A percentile compares a stretch with the other conserved stretches of the same genome.
These are phyloP conservation scores for Drechslerella dactyloides DNA, from an alignment of 2,329 filamentous ascomycete species.

Conservation along the genomic window DNA sequence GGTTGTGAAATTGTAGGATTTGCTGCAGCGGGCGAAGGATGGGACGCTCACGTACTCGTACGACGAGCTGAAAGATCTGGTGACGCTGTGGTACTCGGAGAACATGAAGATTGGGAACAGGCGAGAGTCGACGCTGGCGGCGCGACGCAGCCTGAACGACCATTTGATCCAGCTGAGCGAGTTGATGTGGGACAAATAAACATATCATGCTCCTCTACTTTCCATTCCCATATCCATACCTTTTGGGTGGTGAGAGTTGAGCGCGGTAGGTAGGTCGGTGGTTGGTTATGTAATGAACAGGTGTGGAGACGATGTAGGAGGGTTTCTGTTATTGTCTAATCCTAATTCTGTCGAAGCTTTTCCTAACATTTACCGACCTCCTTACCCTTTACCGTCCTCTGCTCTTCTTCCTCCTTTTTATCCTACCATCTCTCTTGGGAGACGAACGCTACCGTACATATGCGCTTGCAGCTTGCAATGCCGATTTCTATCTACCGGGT, in stretches of 20 bases:
- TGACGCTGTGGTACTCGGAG: conserved; percentile 74
- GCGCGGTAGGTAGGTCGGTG: no score
- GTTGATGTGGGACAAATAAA: conserved; percentile 70
- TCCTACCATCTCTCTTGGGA: no score
- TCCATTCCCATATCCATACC: no score
- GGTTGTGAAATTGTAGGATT: conserved; percentile 22
- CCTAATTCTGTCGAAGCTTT: no score
- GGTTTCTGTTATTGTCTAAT: neutral
- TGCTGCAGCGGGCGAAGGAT: conserved; percentile 54
- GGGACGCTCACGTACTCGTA: conserved; percentile 63
- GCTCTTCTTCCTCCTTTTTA: no score
- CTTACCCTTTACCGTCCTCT: no score
- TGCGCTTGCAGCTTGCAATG: no score
- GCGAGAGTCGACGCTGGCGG: conserved; percentile 71
- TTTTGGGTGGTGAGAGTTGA: no score
- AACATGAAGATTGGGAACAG: conserved; percentile 65
- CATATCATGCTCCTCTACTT: no score
- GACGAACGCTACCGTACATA: no score
- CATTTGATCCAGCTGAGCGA: conserved; percentile 74
- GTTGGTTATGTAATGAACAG: neutral
- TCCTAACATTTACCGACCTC: no score
- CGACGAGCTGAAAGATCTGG: conserved; percentile 70
- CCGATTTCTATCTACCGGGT: no score
- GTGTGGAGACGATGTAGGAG: neutral
- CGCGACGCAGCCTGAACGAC: conserved; percentile 73